Base-by-base conservation (phyloP, 495 filamentous ascomycete genomes). In the Penicillium manginii region DNA sequence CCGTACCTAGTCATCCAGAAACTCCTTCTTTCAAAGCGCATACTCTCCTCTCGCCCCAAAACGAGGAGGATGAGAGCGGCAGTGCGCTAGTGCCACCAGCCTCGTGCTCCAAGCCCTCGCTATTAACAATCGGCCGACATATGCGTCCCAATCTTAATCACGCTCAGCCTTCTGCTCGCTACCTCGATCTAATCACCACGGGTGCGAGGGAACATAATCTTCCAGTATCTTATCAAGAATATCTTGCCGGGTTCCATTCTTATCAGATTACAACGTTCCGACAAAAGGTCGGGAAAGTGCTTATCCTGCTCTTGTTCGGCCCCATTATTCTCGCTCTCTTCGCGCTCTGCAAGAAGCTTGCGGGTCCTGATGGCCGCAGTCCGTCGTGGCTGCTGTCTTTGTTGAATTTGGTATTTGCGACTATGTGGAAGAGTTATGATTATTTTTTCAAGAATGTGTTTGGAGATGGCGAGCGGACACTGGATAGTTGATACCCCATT, bases 391-490 rank as follows among this genome's bases (percentile, higher is more conserved):
- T 92, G 47, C 75, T 67, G n/a, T 63, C 47, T 21, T 26, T 82
- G 2, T 71, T 68, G 19, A 79, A 78, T 32, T 60, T 70, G 4
- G 3, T 90, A 1, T 82, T 88, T 46, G 73, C 68, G 22, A 47
- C 70, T 0, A 70, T 92, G 57, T 98, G 94, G 94, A 62, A 55
- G 59, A 83, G 71, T 53, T 96, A 98, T 78, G 93, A 97, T 76
- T 39, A 11, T 2, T 64, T 87, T 22, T 90, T 90, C 52, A 83
- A 82, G 62, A 63, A 54, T 22, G 12, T 89, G 0, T 97, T 96
- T 77, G 92, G 93, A 29, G 89, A 97, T 68, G 94, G 94, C 15
- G 94, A 97, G 84, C 81, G 89, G 72, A 94, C 91, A 17, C 8
- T 22, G 4, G 12, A 63, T 77, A 23, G 60, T 59, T 37, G 65